phyloP scores from a whole-genome alignment of 768 basidiomycete species.

The Daedaleopsis sinensis region DNA sequence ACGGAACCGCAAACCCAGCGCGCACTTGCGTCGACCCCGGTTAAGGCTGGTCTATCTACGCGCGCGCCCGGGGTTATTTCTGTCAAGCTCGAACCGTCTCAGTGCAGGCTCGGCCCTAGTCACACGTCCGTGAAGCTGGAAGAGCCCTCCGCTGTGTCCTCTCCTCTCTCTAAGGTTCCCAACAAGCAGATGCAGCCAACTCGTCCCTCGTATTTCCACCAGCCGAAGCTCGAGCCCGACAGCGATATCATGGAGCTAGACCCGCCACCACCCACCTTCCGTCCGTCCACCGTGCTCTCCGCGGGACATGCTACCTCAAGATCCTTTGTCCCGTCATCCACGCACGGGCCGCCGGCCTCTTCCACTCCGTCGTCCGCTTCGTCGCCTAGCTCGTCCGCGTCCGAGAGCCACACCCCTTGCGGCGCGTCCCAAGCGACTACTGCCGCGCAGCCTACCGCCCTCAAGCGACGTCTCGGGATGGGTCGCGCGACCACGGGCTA shows the following conservation, averaged over 20 bases:
- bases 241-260: too few relatives aligned
- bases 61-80: not conserved
- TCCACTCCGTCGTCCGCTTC: not conserved
- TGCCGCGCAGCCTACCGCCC: slow-evolving; percentile 27
- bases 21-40: not conserved
- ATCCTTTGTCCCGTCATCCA: slow-evolving; percentile 1
- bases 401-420: not conserved
- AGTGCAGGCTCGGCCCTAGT: not conserved
- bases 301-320: too few relatives aligned
- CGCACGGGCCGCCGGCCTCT: slow-evolving; percentile 1
- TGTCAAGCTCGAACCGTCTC: not conserved
- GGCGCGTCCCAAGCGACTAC: not conserved
- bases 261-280: too few relatives aligned
- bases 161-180: not conserved
- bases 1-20: not conserved
- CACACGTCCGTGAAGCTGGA: not conserved
- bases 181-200: not conserved
- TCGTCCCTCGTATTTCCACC: not conserved
- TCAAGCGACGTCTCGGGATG: slow-evolving; percentile 67
- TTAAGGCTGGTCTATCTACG: not conserved
- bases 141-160: not conserved
- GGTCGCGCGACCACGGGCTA: slow-evolving; percentile 53
- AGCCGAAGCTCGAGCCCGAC: too few relatives aligned
- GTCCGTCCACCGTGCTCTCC: too few relatives aligned
- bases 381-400: slow-evolving; percentile 1